These are phyloP conservation scores for Skeletonema menzelii DNA, from an alignment of 108 stramenopile genomes.

Conservation along the genomic window DNA sequence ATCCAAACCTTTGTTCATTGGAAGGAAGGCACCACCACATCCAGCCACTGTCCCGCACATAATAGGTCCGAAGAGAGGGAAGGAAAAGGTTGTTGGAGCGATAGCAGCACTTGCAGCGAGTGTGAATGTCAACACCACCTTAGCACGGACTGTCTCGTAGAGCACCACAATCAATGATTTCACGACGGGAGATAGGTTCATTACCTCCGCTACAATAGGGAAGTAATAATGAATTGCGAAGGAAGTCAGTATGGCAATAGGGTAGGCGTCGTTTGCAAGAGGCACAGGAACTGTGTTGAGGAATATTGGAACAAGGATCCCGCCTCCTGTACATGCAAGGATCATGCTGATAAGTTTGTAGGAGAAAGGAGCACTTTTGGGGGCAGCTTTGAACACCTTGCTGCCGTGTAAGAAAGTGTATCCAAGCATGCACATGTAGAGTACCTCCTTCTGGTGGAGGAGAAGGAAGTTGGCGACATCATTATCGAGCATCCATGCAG, in stretches of 20 bases:
- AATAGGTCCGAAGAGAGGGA: slow-evolving; percentile 89
- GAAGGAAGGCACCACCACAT: slow-evolving; percentile 89
- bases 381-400: slow-evolving; percentile 67
- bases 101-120: slow-evolving; percentile 71
- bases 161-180: slow-evolving; percentile 57
- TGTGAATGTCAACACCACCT: slow-evolving; percentile 71
- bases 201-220: slow-evolving; percentile 78
- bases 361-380: slow-evolving; percentile 44
- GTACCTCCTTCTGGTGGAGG: slow-evolving; percentile 72
- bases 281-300: slow-evolving; percentile 83
- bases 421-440: slow-evolving; percentile 61
- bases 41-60: slow-evolving; percentile 88
- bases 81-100: slow-evolving; percentile 67
- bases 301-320: slow-evolving; percentile 87
- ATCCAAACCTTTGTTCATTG: slow-evolving; percentile 85
- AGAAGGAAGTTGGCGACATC: slow-evolving; percentile 71
- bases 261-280: slow-evolving; percentile 79
- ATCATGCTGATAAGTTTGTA: slow-evolving; percentile 79
- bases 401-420: slow-evolving; percentile 82
- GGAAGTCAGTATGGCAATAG: slow-evolving; percentile 71
- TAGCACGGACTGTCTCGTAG: slow-evolving; percentile 74
- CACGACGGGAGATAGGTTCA: slow-evolving; percentile 50
- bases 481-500: slow-evolving; percentile 81
- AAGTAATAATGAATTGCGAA: slow-evolving; percentile 74
- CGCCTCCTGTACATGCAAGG: slow-evolving; percentile 83